phyloP scores from a whole-genome alignment of 1,284 basidiomycete species.

The Sporisorium iseilematis-ciliati region DNA sequence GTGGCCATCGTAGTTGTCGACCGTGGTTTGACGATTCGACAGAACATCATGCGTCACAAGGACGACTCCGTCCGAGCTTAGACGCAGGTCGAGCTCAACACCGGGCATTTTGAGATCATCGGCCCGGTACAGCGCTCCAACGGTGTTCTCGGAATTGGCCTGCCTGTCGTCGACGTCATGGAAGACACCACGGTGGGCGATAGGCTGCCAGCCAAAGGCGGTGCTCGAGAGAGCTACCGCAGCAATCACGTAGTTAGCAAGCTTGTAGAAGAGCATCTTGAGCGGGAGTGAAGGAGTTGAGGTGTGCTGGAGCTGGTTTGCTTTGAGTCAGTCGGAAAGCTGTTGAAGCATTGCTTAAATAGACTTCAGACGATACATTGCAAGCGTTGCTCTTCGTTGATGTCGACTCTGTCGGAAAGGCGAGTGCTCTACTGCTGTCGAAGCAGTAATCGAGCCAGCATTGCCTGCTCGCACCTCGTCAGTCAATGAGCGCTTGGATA shows the following conservation, averaged over 20 bases:
- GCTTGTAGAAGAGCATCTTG: conserved; percentile 6
- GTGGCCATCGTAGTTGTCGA: conserved; percentile 13
- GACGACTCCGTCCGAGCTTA: conserved; percentile 11
- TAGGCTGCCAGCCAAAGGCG: conserved; percentile 10
- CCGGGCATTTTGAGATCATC: conserved; percentile 7
- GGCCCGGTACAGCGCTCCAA: conserved; percentile 11
- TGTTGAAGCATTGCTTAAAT: neutral
- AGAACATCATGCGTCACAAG: conserved; percentile 12
- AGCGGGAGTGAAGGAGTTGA: neutral
- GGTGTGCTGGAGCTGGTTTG: neutral
- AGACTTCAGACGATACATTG: neutral
- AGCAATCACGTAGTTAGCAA: conserved; percentile 1
- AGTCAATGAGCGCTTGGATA: too few species aligned
- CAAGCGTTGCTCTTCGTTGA: too few species aligned
- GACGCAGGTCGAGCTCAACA: conserved; percentile 14
- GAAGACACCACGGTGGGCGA: conserved; percentile 17
- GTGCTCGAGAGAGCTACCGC: neutral
- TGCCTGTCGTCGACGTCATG: conserved; percentile 17
- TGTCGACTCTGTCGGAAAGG: too few species aligned
- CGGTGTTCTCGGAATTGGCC: conserved; percentile 10
- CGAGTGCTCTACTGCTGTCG: too few species aligned
- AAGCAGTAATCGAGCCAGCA: too few species aligned
- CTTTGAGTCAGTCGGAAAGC: neutral
- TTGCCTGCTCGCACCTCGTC: too few species aligned
- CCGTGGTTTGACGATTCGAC: conserved; percentile 10